These are phyloP conservation scores for Grigorovia transvaalensis DNA, from an alignment of 805 yeast genomes.

Conservation along the genomic window DNA sequence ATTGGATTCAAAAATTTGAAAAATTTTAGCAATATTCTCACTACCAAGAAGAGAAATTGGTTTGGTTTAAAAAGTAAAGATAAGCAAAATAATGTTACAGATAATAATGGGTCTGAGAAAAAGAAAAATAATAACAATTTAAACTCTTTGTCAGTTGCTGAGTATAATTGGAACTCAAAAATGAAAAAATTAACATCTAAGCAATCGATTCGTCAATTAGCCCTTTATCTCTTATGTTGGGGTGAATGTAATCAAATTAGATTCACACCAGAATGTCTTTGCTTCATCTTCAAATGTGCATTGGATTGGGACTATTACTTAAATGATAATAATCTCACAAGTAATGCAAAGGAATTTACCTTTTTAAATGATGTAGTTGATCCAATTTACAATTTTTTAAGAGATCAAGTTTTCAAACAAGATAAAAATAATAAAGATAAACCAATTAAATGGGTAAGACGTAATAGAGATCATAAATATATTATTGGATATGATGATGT, in stretches of 20 bases:
- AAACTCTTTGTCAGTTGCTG: conserved; percentile 48
- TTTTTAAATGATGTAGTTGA: conserved; percentile 62
- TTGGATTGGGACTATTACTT: conserved; percentile 54
- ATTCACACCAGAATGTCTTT: conserved; percentile 82
- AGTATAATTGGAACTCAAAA: conserved; percentile 63
- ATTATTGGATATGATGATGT: conserved; percentile 84
- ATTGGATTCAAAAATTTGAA: conserved; percentile 48
- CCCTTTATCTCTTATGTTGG: conserved; percentile 70
- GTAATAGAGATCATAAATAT: conserved; percentile 60
- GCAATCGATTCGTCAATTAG: conserved; percentile 59
- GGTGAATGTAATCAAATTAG: conserved; percentile 83
- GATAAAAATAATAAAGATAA: conserved; percentile 21
- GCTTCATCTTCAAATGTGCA: conserved; percentile 77
- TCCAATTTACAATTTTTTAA: conserved; percentile 59
- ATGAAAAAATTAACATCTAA: conserved; percentile 45
- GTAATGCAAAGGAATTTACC: conserved; percentile 34
- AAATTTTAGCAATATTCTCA: conserved; percentile 34
- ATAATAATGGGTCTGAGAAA: conserved; percentile 48
- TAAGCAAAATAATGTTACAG: conserved; percentile 16
- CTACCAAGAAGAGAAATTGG: conserved; percentile 24
- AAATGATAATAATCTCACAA: conserved; percentile 9
- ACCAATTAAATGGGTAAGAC: conserved; percentile 43
- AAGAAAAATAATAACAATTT: conserved; percentile 51
- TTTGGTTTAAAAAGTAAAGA: background rate
- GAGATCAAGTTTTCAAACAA: conserved; percentile 52